These are phyloP conservation scores for Adiantum capillusveneris DNA, from an alignment of 75 land plant species.

Conservation along the genomic window DNA sequence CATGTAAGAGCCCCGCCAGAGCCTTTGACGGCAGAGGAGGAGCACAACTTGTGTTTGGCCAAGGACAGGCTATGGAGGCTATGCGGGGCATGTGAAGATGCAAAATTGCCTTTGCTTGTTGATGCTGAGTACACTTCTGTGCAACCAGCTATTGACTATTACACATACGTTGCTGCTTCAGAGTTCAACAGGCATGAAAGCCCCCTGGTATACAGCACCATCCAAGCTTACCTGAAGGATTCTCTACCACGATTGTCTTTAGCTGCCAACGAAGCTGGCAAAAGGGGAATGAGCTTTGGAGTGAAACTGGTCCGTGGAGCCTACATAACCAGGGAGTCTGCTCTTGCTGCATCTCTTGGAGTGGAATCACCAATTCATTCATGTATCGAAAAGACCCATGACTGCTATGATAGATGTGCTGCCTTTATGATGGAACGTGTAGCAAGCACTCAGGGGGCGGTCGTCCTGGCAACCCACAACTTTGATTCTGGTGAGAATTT, in stretches of 20 bases:
- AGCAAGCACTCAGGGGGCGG: conserved; percentile 35
- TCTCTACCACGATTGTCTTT: conserved; percentile 46
- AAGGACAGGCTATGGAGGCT: conserved; percentile 43
- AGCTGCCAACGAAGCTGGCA: conserved; percentile 41
- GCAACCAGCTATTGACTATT: conserved; percentile 88
- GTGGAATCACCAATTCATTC: conserved; percentile 61
- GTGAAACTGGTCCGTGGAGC: conserved; percentile 90
- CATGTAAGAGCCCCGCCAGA: conserved; percentile 52
- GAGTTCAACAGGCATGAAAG: conserved; percentile 29
- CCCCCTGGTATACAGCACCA: conserved; percentile 64
- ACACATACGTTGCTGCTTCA: conserved; percentile 47
- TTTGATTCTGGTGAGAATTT: conserved; percentile 54
- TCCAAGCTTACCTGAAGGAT: conserved; percentile 85
- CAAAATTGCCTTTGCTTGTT: conserved; percentile 47
- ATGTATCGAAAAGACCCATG: conserved; percentile 60
- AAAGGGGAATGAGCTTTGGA: conserved; percentile 49
- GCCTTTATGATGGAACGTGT: conserved; percentile 57
- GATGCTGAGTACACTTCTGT: conserved; percentile 83
- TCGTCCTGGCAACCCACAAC: conserved; percentile 85
- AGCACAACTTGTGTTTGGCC: conserved; percentile 40
- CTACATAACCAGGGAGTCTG: conserved; percentile 60
- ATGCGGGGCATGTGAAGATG: conserved; percentile 36
- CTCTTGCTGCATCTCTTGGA: conserved; percentile 46
- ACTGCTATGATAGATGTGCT: conserved; percentile 66
- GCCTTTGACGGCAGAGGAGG: conserved; percentile 58